These are phyloP conservation scores for Tolypocladium tropicale DNA, from an alignment of 2,329 filamentous ascomycete genomes.

Conservation along the genomic window DNA sequence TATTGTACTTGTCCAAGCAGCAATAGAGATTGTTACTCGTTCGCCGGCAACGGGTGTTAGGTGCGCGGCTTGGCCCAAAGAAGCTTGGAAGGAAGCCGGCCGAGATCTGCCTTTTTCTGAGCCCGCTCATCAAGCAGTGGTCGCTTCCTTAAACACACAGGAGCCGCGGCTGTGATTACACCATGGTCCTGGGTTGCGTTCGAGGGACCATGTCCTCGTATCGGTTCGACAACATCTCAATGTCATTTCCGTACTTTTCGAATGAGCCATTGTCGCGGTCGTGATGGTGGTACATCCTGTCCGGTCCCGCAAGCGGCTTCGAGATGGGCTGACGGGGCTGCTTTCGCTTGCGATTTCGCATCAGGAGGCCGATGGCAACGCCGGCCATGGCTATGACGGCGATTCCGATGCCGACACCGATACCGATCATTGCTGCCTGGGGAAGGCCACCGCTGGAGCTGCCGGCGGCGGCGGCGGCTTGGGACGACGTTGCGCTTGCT, in stretches of 20 bases:
- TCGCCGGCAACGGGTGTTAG: not conserved
- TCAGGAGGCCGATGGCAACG: constrained; percentile 27
- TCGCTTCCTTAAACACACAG: not conserved
- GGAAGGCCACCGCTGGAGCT: constrained; percentile 21
- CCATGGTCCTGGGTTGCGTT: constrained; percentile 35
- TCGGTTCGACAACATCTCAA: constrained; percentile 40
- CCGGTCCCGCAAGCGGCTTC: constrained; percentile 37
- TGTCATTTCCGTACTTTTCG: constrained; percentile 28
- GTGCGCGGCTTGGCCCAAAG: not conserved
- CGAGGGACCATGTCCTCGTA: constrained; percentile 50
- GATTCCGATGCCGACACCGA: constrained; percentile 35
- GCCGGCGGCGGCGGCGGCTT: not conserved
- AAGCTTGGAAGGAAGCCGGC: not conserved
- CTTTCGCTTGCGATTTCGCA: constrained; percentile 17
- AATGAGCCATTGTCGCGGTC: constrained; percentile 23
- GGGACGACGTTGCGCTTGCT: constrained; percentile 5
- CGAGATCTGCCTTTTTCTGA: not conserved
- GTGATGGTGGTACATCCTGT: constrained; percentile 21
- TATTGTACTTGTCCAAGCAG: not conserved
- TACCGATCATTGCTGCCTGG: constrained; percentile 35
- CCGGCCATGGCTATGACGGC: constrained; percentile 28
- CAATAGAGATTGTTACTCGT: not conserved
- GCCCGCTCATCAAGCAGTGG: not conserved
- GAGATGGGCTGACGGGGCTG: constrained; percentile 24
- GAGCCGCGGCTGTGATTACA: constrained; percentile 15